Evolutionary conservation across 108 stramenopile genomes (phyloP), one percentile per base, ranked within the genome.

Genomic region (Cyclostephanos tholiformis): DNA sequence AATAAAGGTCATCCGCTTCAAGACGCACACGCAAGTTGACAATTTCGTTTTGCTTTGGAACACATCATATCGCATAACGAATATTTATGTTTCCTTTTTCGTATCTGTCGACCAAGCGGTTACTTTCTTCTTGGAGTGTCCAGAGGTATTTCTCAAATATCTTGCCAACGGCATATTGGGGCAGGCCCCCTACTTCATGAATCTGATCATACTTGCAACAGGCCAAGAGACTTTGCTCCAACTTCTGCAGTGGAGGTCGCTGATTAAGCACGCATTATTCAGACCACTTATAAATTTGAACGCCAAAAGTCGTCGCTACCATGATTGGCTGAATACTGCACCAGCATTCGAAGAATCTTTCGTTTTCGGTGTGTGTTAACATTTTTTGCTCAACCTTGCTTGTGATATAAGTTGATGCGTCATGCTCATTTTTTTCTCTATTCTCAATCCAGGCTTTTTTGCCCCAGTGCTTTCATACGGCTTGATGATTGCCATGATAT

Each of bases 1-100:
- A 53, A 73, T 68, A 14, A 49, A 46, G 13, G 79, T 75, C 20
- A 80, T 87, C 36, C 72, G 82, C 25, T 87, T 87, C 82, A 87
- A 87, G 62, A 67, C 82, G 22, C 53, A 25, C 36, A 49, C 69
- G 46, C 61, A 77, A 63, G 49, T 66, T 36, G 77, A 82, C 35
- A 67, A 82, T 19, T 82, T 82, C 39, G 76, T 82, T 0, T 50
- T 78, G 65, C 46, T 66, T 29, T 82, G 79, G 79, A 80, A 65
- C 53, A 80, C 79, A 35, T 62, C 64, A 36, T 80, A 69, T 50
- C 60, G 79, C 4, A 6, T 80, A 7, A 60, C 72, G 29, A 80
- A 80, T 26, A 63, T 80, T 13, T 67, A 69, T 43, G 73, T 80
- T 52, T 80, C 73, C 29, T 80, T 80, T 55, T 57, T 61, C 9